These are phyloP conservation scores for Phytophthora aleatoria DNA, from an alignment of 352 stramenopile genomes.

Conservation along the genomic window DNA sequence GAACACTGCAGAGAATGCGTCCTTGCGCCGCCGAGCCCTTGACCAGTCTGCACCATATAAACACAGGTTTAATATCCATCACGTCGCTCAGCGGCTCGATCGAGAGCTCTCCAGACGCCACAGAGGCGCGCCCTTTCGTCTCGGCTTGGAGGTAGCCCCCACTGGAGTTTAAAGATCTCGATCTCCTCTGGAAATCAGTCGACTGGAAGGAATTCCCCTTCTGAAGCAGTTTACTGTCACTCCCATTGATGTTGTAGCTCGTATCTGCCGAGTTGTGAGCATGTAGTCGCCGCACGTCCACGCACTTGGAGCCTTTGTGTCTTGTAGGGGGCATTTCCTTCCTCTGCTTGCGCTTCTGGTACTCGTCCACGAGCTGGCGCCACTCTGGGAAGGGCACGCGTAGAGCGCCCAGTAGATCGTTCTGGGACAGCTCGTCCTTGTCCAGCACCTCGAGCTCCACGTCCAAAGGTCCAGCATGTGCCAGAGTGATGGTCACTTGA, in stretches of 20 bases:
- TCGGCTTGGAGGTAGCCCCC: conserved; percentile 33
- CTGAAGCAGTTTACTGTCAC: conserved; percentile 35
- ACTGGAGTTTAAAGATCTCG: conserved; percentile 49
- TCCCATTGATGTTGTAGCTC: conserved; percentile 14
- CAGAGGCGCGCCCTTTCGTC: conserved; percentile 20
- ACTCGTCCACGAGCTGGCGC: conserved; percentile 53
- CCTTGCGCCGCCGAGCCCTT: conserved; percentile 63
- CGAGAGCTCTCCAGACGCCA: conserved; percentile 21
- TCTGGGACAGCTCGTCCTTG: conserved; percentile 71
- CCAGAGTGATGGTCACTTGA: conserved; percentile 60
- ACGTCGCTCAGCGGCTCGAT: conserved; percentile 1
- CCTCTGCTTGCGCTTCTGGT: conserved; percentile 35
- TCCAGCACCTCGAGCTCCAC: conserved; percentile 77
- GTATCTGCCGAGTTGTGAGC: conserved; percentile 10
- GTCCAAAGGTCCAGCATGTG: conserved; percentile 59
- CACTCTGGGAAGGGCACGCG: conserved; percentile 77
- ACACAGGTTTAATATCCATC: conserved; percentile 58
- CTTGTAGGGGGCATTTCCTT: conserved; percentile 7
- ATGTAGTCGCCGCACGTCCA: conserved; percentile 26
- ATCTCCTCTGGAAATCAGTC: conserved; percentile 37
- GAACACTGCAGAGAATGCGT: conserved; percentile 70
- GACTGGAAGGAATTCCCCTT: conserved; percentile 1
- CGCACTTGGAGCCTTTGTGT: conserved; percentile 23
- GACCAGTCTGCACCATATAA: conserved; percentile 77
- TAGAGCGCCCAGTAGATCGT: conserved; percentile 69